Base-by-base conservation (phyloP, 208 protist genomes). In the Kentomonas sorsogonicus region DNA sequence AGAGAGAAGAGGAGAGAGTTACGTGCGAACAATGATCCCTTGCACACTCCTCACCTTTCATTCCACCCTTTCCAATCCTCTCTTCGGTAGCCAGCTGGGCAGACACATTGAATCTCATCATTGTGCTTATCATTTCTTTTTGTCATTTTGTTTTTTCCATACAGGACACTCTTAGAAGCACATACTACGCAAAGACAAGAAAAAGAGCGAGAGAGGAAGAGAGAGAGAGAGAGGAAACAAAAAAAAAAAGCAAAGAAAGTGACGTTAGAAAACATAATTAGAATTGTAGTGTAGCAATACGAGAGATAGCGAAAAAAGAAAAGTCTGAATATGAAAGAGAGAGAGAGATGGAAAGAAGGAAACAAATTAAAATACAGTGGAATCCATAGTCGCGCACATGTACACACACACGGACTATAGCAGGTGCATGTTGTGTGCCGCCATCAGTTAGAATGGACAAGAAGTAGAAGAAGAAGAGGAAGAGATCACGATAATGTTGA, bases 181-280 rank as follows among this genome's bases (percentile, higher is more conserved):
- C 51, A 15, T 38, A 38, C 9, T 38, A 38, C 33, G 53, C 27
- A 53, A n/a, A n/a, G n/a, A n/a, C n/a, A 45, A 31, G 20, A 62
- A 60, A 54, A 16, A 57, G 53, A 69, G 22, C 36, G 53, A 62
- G 34, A n/a, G n/a, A 3, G 20, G 34, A n/a, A 23, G 11, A 58
- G 13, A 20, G 40, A 18, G 7, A 6, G 22, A n/a, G 22, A 34
- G 46, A 52, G n/a, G 25, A 34, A 18, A 29, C 9, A 18, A 11
- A 23, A 27, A 52, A 52, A 4, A 34, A 7, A 16, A 15, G 5
- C 27, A 11, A 6, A 33, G 22, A 46, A 46, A n/a, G n/a, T 16
- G 26, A 15, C 10, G n/a, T n/a, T n/a, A n/a, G n/a, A 43, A 29
- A 59, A 5, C 10, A 30, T 47, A 15, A 22, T 3, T 26, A 18